Base-by-base conservation (phyloP, 1,139 yeast species). In the Protomyces inundatus region DNA sequence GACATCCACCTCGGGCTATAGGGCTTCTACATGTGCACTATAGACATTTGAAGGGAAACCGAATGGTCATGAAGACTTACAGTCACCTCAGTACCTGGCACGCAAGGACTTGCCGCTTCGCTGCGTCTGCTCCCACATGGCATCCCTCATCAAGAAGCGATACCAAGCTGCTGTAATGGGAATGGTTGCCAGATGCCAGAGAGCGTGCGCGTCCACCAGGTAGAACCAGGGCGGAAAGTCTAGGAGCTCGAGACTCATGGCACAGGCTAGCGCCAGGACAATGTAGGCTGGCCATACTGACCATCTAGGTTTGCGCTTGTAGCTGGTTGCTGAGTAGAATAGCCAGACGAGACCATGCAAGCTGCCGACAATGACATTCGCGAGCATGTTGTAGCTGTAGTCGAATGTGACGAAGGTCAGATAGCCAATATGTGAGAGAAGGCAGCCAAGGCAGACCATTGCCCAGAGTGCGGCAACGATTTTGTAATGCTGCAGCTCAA, bases 371-470 rank as follows among this genome's bases (percentile, higher is more conserved):
- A 81, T 74, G 1, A 93, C 85, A 71, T 95, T 93, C 37, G 95
- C 96, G 70, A 84, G 81, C 98, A 93, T 93, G 76, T 93, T 93
- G 75, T 93, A 93, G 0, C 95, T 85, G 75, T 93, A 93, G 67
- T 90, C 87, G 91, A 97, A 93, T 70, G 86, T 87, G 12, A 82
- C 74, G 54, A 76, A 73, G 48, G 86, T 80, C 55, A 93, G 78
- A 67, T 93, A 80, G 56, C 81, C 74, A 7, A 93, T 79, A 74
- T 93, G 98, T 14, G 79, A 77, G 0, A 77, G 48, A 69, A 88
- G 90, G 45, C 84, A 78, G 0, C 76, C 65, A 0, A 79, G 64
- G 66, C 91, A 85, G 0, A 76, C 57, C 0, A 73, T 55, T 0
- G 82, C 77, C 62, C 84, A 78, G 0, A 74, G 34, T 46, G 66